These are phyloP conservation scores for Acrodontium crateriforme DNA, from an alignment of 2,329 filamentous ascomycete species.

Conservation along the genomic window DNA sequence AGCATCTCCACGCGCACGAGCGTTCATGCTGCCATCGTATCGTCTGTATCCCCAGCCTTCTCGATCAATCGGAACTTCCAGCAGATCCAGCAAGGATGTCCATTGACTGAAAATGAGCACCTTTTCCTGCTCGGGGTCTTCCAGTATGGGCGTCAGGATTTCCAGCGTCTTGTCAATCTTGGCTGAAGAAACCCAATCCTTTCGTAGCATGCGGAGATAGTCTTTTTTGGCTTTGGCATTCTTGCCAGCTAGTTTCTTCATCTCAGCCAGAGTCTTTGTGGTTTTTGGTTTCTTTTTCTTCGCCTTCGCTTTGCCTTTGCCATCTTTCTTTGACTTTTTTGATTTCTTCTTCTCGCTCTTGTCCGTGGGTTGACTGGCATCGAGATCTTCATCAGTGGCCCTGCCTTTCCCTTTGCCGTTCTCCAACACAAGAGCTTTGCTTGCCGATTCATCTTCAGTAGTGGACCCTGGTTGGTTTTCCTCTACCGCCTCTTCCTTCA, in stretches of 20 bases:
- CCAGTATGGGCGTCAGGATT: constrained; percentile 41
- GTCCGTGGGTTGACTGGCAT: too few relatives aligned
- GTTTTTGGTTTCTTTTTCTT: constrained; percentile 20
- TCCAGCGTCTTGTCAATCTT: constrained; percentile 60
- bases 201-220: constrained; percentile 55
- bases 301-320: constrained; percentile 30
- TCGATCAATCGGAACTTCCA: constrained; percentile 57
- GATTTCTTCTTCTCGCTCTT: constrained; percentile 6
- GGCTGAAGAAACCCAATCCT: constrained; percentile 58
- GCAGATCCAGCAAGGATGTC: constrained; percentile 62
- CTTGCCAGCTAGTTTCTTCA: constrained; percentile 53
- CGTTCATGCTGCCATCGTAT: constrained; percentile 65
- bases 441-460: neutral
- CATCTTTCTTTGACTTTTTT: constrained; percentile 18
- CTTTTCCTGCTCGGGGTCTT: constrained; percentile 46
- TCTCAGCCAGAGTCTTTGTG: constrained; percentile 42
- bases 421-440: too few relatives aligned
- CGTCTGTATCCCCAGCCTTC: constrained; percentile 47
- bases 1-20: constrained; percentile 50
- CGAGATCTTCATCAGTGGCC: constrained; percentile 6
- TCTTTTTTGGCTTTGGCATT: constrained; percentile 51
- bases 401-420: constrained; percentile 7
- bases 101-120: constrained; percentile 75
- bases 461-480: constrained; percentile 1
- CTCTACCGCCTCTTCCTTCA: constrained; percentile 30